These are phyloP conservation scores for Graphilbum fragrans DNA, from an alignment of 2,329 filamentous ascomycete genomes.

Conservation along the genomic window DNA sequence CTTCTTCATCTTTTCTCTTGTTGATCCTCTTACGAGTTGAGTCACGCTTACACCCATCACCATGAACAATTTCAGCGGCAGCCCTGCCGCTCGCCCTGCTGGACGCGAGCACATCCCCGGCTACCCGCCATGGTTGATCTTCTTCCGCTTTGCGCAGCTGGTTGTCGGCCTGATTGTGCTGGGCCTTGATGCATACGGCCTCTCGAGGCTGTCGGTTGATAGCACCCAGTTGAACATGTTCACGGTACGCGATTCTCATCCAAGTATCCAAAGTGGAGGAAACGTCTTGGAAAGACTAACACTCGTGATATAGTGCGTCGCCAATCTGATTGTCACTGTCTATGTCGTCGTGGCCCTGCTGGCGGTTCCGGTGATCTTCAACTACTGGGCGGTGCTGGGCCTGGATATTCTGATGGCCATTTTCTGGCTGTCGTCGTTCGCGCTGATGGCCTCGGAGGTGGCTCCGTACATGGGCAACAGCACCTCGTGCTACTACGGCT, in stretches of 20 bases:
- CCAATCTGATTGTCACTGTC: constrained; percentile 29
- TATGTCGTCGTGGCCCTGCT: constrained; percentile 34
- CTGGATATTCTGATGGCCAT: constrained; percentile 38
- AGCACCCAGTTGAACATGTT: constrained; percentile 23
- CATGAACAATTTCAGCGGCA: not conserved
- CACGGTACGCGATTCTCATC: constrained; percentile 20
- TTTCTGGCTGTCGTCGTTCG: constrained; percentile 38
- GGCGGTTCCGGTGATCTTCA: constrained; percentile 29
- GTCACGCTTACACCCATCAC: too few relatives aligned
- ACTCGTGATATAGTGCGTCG: constrained; percentile 23
- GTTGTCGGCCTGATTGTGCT: constrained; percentile 31
- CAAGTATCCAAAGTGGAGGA: too few relatives aligned
- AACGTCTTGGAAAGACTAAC: not conserved
- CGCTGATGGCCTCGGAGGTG: constrained; percentile 25
- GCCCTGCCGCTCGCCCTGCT: constrained; percentile 18
- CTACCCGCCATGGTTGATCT: constrained; percentile 30
- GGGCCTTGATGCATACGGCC: constrained; percentile 33
- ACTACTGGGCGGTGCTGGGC: constrained; percentile 39
- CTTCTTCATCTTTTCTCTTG: not conserved
- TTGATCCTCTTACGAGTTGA: not conserved
- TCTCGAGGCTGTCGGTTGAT: constrained; percentile 19
- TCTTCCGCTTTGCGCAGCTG: constrained; percentile 31
- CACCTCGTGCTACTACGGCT: constrained; percentile 13
- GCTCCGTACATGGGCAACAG: constrained; percentile 13
- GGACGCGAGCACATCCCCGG: constrained; percentile 33